These are phyloP conservation scores for Oenanthe javanica DNA, from an alignment of 140 eudicot genomes.

Conservation along the genomic window DNA sequence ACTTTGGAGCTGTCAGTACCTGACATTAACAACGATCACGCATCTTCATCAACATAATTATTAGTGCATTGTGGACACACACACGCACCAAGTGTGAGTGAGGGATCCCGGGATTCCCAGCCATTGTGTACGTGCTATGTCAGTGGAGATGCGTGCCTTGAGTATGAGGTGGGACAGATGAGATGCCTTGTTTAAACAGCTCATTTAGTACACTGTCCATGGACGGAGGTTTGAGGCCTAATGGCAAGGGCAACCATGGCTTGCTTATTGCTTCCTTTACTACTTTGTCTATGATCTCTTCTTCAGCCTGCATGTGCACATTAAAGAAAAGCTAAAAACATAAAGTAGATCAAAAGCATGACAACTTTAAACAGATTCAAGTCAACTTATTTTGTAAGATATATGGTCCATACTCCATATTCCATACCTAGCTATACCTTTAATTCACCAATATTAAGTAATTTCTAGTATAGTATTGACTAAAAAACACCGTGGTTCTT, in stretches of 20 bases:
- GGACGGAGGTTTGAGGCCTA: constrained; percentile 84
- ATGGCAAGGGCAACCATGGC: constrained; percentile 79
- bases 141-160: constrained; percentile 33
- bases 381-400: background rate
- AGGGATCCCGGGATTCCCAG: background rate
- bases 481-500: background rate
- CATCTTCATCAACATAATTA: constrained; percentile 2
- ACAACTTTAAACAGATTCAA: background rate
- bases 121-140: constrained; percentile 9
- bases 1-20: constrained; percentile 10
- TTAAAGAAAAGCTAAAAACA: background rate
- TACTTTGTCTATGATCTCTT: constrained; percentile 54
- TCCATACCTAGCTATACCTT: background rate
- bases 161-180: constrained; percentile 46
- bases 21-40: background rate
- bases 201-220: constrained; percentile 62
- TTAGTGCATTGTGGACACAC: background rate
- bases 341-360: background rate
- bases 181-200: constrained; percentile 71
- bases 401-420: background rate
- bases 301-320: constrained; percentile 52
- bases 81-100: background rate
- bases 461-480: background rate
- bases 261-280: constrained; percentile 88
- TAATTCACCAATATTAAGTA: background rate